These are phyloP conservation scores for Hymenoscyphus infarciens DNA, from an alignment of 2,329 filamentous ascomycete species.

Conservation along the genomic window DNA sequence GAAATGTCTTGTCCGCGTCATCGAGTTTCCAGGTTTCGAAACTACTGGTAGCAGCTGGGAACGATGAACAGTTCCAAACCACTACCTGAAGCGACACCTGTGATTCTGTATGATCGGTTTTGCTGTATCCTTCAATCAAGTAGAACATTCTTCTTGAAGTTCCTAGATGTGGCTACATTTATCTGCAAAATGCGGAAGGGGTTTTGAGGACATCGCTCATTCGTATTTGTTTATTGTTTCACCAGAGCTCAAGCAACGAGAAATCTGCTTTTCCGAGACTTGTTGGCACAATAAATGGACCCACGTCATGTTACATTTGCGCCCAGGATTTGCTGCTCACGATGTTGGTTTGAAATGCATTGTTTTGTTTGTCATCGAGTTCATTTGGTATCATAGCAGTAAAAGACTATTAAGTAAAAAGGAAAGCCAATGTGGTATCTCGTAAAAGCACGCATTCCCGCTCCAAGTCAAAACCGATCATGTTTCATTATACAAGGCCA, in stretches of 20 bases:
- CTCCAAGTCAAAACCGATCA: neutral
- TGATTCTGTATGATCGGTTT: neutral
- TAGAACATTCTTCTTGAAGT: no score
- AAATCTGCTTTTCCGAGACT: neutral
- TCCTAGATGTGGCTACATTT: no score
- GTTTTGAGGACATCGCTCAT: neutral
- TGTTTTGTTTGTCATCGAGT: neutral
- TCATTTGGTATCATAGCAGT: constrained; percentile 8
- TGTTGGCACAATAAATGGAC: neutral
- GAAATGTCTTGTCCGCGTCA: neutral
- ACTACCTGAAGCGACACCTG: neutral
- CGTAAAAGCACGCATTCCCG: constrained; percentile 5
- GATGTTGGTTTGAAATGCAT: no score
- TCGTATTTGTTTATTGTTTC: neutral
- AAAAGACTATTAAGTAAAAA: constrained; percentile 2
- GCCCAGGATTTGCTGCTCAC: no score
- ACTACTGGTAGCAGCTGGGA: neutral
- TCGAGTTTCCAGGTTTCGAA: neutral
- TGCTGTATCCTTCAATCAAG: no score
- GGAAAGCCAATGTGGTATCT: constrained; percentile 6
- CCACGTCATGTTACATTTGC: no score
- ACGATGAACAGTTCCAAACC: neutral
- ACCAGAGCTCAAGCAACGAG: neutral
- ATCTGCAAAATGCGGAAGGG: neutral
- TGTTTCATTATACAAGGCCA: neutral